Conservation (phyloP, 768 basidiomycete genomes). For the Collybiopsis luxurians region DNA sequence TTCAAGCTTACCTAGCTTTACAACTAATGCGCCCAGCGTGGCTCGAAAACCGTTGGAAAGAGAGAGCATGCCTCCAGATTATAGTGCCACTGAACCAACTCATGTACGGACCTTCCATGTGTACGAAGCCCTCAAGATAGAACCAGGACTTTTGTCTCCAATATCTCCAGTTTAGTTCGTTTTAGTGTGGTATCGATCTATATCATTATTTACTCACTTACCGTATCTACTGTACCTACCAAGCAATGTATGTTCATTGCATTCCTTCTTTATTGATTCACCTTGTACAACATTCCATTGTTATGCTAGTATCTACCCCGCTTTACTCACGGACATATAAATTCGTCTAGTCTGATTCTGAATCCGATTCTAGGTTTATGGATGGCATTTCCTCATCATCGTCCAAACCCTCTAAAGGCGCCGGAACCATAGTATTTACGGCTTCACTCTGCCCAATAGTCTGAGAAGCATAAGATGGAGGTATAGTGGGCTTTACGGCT, state of each 20-base stretch:
- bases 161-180: not conserved
- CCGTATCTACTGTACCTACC: no score
- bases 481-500: not conserved
- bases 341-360: constrained; percentile 40
- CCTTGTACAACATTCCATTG: no score
- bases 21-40: not conserved
- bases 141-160: constrained; percentile 8
- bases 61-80: constrained; percentile 17
- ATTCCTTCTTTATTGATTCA: no score
- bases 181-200: no score
- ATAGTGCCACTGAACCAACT: constrained; percentile 20
- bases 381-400: constrained; percentile 74
- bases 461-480: not conserved
- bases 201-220: constrained; percentile 1
- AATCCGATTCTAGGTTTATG: constrained; percentile 80
- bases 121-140: constrained; percentile 22
- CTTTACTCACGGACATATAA: no score
- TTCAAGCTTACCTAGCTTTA: not conserved
- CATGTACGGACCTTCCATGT: constrained; percentile 25
- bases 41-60: not conserved
- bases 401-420: constrained; percentile 27
- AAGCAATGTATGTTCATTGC: no score
- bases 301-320: no score
- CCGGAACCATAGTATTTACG: not conserved
- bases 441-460: not conserved